Evolutionary conservation across 2,329 filamentous ascomycete genomes (phyloP).

Genomic region (Aspergillus fructus): DNA sequence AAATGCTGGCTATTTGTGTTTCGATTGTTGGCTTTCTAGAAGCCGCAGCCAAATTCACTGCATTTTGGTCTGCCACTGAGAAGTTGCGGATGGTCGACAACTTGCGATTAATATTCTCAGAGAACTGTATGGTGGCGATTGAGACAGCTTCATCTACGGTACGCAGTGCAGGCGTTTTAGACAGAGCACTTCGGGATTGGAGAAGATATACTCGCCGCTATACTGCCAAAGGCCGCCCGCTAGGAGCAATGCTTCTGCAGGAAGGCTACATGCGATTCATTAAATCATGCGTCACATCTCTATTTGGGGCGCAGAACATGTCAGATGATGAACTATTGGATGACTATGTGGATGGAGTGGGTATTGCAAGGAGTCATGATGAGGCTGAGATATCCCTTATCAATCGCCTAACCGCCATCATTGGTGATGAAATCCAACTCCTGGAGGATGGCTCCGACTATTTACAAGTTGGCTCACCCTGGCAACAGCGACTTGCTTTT

Average conservation of each 20-base stretch:
- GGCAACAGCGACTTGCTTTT: constrained; percentile 83
- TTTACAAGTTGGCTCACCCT: constrained; percentile 76
- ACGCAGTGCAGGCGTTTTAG: constrained; percentile 70
- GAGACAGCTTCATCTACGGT: constrained; percentile 90
- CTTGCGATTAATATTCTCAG: constrained; percentile 72
- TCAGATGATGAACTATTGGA: constrained; percentile 69
- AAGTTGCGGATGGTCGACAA: constrained; percentile 71
- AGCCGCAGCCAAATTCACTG: constrained; percentile 72
- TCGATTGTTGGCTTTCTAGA: constrained; percentile 89
- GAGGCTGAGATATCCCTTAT: constrained; percentile 46
- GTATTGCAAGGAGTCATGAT: constrained; percentile 43
- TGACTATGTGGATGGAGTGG: constrained; percentile 63
- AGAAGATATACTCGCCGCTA: constrained; percentile 83
- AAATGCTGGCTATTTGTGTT: constrained; percentile 73
- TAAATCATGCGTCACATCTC: constrained; percentile 72
- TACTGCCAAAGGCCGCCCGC: constrained; percentile 71
- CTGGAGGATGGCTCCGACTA: constrained; percentile 91
- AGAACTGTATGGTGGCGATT: constrained; percentile 78
- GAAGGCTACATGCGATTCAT: constrained; percentile 84
- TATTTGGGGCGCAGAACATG: constrained; percentile 62
- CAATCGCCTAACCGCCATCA: constrained; percentile 66
- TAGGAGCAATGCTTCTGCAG: constrained; percentile 89
- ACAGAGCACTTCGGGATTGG: constrained; percentile 75
- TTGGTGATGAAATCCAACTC: constrained; percentile 78
- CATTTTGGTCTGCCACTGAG: constrained; percentile 77